phyloP scores from a whole-genome alignment of 768 basidiomycete genomes.

The Coprinopsis marcescibilis region DNA sequence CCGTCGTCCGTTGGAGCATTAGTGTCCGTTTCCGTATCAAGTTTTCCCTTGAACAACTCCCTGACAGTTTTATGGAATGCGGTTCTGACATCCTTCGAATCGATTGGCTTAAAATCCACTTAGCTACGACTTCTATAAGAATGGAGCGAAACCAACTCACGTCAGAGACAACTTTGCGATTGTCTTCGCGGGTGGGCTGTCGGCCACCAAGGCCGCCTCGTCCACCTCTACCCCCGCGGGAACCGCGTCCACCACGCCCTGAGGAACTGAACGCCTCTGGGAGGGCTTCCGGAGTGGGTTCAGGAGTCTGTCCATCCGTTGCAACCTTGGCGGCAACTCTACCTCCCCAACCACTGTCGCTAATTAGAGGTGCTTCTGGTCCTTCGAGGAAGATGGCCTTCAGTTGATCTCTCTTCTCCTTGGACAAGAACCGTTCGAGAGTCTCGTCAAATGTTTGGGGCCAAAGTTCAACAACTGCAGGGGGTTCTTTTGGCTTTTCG shows the following conservation, averaged over 20 bases:
- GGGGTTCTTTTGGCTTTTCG: constrained; percentile 1
- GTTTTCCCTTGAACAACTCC: constrained; percentile 73
- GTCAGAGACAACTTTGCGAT: constrained; percentile 73
- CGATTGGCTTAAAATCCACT: constrained; percentile 57
- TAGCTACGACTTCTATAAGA: constrained; percentile 11
- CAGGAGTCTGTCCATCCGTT: constrained; percentile 8
- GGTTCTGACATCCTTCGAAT: constrained; percentile 74
- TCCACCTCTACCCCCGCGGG: constrained; percentile 42
- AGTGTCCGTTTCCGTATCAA: constrained; percentile 77
- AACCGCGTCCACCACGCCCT: constrained; percentile 22
- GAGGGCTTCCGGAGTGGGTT: constrained; percentile 5
- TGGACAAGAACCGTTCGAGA: constrained; percentile 60
- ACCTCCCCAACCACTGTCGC: constrained; percentile 71
- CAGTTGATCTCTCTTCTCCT: constrained; percentile 51
- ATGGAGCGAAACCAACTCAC: constrained; percentile 40
- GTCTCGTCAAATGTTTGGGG: constrained; percentile 50
- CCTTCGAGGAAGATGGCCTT: constrained; percentile 80
- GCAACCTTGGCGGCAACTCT: constrained; percentile 22
- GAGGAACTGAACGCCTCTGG: too few species aligned
- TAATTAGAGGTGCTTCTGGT: constrained; percentile 64
- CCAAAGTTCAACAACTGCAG: constrained; percentile 38
- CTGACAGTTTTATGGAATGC: constrained; percentile 78
- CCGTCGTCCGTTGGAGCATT: constrained; percentile 54
- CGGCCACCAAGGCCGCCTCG: constrained; percentile 39
- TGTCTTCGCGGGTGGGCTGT: constrained; percentile 37